phyloP scores from a whole-genome alignment of 2,329 filamentous ascomycete genomes.

The Calonectria leucothoes region DNA sequence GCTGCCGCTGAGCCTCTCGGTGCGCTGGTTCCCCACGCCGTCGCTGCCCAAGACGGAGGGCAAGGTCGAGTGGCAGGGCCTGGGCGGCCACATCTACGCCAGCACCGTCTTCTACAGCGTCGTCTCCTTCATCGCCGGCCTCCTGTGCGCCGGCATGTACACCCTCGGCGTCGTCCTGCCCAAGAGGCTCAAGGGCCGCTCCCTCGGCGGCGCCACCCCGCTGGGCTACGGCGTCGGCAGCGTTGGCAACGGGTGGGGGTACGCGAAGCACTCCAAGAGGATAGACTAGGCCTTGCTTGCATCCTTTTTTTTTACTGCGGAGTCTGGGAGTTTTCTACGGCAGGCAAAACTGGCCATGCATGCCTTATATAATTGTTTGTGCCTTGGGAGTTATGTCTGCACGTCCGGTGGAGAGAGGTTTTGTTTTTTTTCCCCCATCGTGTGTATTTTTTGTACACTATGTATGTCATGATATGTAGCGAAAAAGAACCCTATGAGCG shows the following conservation, averaged over 20 bases:
- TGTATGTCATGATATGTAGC: slow-evolving; percentile 3
- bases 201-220: slow-evolving; percentile 68
- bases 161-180: slow-evolving; percentile 72
- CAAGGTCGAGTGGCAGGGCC: slow-evolving; percentile 72
- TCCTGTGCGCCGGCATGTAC: slow-evolving; percentile 66
- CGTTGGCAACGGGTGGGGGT: slow-evolving; percentile 70
- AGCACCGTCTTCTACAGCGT: slow-evolving; percentile 73
- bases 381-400: slow-evolving; percentile 26
- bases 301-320: no score
- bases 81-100: slow-evolving; percentile 72
- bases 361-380: slow-evolving; percentile 10
- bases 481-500: not conserved
- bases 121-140: slow-evolving; percentile 68
- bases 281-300: slow-evolving; percentile 53
- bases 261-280: slow-evolving; percentile 59
- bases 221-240: slow-evolving; percentile 64
- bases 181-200: slow-evolving; percentile 59
- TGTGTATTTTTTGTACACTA: slow-evolving; percentile 25
- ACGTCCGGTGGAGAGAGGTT: slow-evolving; percentile 14
- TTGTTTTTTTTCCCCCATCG: no score
- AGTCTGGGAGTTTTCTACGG: slow-evolving; percentile 33
- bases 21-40: slow-evolving; percentile 88
- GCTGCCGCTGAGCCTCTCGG: slow-evolving; percentile 80
- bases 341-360: slow-evolving; percentile 20
- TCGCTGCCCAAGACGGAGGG: slow-evolving; percentile 76